Conservation (phyloP, 495 filamentous ascomycete species). For the Niebla homalea region DNA sequence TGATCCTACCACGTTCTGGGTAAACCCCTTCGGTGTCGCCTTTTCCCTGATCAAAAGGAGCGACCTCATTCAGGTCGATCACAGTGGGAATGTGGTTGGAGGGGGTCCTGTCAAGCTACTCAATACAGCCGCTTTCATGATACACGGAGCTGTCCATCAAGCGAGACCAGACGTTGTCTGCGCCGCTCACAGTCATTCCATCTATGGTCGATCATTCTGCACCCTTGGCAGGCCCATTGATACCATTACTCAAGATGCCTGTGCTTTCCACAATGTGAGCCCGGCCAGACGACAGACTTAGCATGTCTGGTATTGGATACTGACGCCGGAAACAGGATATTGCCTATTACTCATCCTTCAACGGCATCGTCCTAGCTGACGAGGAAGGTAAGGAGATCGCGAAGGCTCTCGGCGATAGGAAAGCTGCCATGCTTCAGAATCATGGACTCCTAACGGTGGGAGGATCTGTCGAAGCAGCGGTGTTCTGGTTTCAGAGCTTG, state of each 20-base stretch:
- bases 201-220: constrained; percentile 59
- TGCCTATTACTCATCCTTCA: constrained; percentile 51
- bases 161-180: constrained; percentile 61
- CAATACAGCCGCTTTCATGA: constrained; percentile 58
- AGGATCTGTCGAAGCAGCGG: constrained; percentile 40
- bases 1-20: constrained; percentile 59
- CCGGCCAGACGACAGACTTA: not conserved
- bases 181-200: constrained; percentile 58
- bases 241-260: constrained; percentile 59
- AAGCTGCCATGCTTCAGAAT: constrained; percentile 59
- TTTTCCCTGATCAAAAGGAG: constrained; percentile 57
- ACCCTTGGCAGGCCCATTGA: constrained; percentile 53
- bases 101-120: constrained; percentile 48
- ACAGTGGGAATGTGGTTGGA: constrained; percentile 51
- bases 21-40: constrained; percentile 64
- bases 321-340: constrained; percentile 34
- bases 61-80: constrained; percentile 59
- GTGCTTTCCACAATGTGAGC: constrained; percentile 48
- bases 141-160: constrained; percentile 52
- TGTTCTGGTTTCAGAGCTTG: constrained; percentile 65
- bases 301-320: not conserved
- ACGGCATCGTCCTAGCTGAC: constrained; percentile 57
- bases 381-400: constrained; percentile 61
- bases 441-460: constrained; percentile 51
- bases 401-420: constrained; percentile 46